Percentiles rank a stretch among this genome's conserved stretches.
phyloP scores from a whole-genome alignment of 176 grass and related monocot species.

The Paspalum vaginatum region DNA sequence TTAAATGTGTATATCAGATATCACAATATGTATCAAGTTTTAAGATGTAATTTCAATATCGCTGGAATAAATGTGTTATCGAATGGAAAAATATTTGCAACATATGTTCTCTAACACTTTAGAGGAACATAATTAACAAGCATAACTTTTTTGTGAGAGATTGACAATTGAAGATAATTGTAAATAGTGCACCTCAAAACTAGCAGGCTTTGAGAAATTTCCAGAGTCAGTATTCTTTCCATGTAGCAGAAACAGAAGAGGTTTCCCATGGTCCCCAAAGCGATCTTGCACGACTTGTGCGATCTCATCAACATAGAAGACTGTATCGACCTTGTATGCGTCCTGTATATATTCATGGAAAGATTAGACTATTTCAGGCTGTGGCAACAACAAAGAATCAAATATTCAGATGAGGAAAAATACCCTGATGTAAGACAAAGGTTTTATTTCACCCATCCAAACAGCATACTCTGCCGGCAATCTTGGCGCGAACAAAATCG shows the following conservation, averaged over 20 bases:
- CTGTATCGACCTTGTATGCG: constrained; percentile 76
- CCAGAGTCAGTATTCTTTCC: constrained; percentile 84
- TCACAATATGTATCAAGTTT: constrained; percentile 3
- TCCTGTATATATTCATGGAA: constrained; percentile 55
- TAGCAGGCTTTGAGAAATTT: constrained; percentile 92
- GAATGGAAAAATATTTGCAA: neutral
- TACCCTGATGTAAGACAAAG: constrained; percentile 68
- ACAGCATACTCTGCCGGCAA: constrained; percentile 93
- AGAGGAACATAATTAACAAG: constrained; percentile 4
- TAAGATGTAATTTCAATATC: neutral
- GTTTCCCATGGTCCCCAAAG: constrained; percentile 53
- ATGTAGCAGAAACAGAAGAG: constrained; percentile 81
- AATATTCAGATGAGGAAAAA: constrained; percentile 1
- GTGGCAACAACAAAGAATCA: neutral
- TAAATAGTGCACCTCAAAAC: constrained; percentile 64
- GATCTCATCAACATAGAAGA: constrained; percentile 90
- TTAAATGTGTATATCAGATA: neutral
- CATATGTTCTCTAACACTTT: constrained; percentile 14
- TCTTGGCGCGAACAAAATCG: constrained; percentile 83
- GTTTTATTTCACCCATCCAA: constrained; percentile 97
- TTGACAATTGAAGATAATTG: neutral
- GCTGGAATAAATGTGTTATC: neutral
- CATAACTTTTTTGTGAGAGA: neutral
- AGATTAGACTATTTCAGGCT: constrained; percentile 18
- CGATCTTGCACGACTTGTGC: constrained; percentile 57